Conservation (phyloP, 192 early-diverging fungal species). For the Coemansia sp. region DNA sequence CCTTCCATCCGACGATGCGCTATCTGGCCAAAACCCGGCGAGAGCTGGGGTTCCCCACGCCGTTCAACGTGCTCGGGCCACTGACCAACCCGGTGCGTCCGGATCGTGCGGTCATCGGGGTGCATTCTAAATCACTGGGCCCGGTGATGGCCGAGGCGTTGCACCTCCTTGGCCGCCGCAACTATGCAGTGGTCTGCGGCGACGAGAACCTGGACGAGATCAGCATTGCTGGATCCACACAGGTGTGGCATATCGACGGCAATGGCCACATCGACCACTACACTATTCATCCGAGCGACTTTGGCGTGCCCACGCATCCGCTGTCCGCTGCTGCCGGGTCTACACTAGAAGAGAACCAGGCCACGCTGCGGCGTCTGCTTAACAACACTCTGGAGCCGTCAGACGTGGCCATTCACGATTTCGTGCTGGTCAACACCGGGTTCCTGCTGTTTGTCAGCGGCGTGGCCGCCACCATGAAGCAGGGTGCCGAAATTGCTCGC, state of each 20-base stretch:
- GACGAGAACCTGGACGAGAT: conserved; percentile 89
- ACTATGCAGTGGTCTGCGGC: conserved; percentile 90
- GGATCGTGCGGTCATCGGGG: conserved; percentile 79
- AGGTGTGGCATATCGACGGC: conserved; percentile 78
- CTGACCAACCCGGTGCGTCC: conserved; percentile 86
- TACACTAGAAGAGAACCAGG: conserved; percentile 73
- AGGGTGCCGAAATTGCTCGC: conserved; percentile 74
- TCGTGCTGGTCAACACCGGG: conserved; percentile 89
- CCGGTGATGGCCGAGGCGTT: conserved; percentile 80
- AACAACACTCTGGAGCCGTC: conserved; percentile 56
- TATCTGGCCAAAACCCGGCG: conserved; percentile 66
- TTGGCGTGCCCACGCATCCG: conserved; percentile 76
- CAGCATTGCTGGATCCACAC: conserved; percentile 79
- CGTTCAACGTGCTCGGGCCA: conserved; percentile 93
- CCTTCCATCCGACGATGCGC: conserved; percentile 88
- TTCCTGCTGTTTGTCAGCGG: conserved; percentile 80
- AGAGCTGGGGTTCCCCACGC: conserved; percentile 88
- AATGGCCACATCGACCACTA: conserved; percentile 59
- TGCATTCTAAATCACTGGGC: conserved; percentile 77
- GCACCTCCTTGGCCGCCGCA: conserved; percentile 66
- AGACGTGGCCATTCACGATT: conserved; percentile 73
- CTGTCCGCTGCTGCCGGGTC: conserved; percentile 64
- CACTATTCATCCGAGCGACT: conserved; percentile 76
- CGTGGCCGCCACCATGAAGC: conserved; percentile 61
- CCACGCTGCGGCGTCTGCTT: conserved; percentile 66